These are phyloP conservation scores for Alternaria rosae DNA, from an alignment of 2,329 filamentous ascomycete genomes.

Conservation along the genomic window DNA sequence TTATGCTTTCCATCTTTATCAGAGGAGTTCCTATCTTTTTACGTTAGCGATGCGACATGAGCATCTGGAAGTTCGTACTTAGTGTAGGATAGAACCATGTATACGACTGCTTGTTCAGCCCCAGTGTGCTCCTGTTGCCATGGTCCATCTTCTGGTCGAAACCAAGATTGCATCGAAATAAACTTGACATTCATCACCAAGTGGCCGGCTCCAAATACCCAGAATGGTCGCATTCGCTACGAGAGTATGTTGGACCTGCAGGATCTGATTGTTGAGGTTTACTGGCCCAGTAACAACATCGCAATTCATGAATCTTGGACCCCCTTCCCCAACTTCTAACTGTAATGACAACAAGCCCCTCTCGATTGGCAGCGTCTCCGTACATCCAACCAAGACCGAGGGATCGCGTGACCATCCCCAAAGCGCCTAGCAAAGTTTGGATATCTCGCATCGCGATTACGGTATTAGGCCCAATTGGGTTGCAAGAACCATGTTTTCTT, in stretches of 20 bases:
- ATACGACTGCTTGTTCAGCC: not conserved
- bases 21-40: not conserved
- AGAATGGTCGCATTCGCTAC: not conserved
- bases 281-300: not conserved
- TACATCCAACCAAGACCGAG: not conserved
- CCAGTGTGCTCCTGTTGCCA: not conserved
- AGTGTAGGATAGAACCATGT: conserved; percentile 4
- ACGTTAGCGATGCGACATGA: not conserved
- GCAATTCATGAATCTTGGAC: not conserved
- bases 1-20: not conserved
- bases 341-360: not conserved
- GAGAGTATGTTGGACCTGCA: not conserved
- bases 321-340: not conserved
- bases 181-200: not conserved
- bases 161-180: not conserved
- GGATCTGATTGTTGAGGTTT: not conserved
- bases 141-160: not conserved
- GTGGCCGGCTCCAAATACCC: not conserved
- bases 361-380: not conserved
- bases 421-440: not conserved
- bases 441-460: not conserved
- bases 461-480: not conserved
- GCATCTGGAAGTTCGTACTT: not conserved
- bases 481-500: not conserved
- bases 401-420: not conserved